These are phyloP conservation scores for Immersiporthe knoxdaviesiana DNA, from an alignment of 2,329 filamentous ascomycete species.

Conservation along the genomic window DNA sequence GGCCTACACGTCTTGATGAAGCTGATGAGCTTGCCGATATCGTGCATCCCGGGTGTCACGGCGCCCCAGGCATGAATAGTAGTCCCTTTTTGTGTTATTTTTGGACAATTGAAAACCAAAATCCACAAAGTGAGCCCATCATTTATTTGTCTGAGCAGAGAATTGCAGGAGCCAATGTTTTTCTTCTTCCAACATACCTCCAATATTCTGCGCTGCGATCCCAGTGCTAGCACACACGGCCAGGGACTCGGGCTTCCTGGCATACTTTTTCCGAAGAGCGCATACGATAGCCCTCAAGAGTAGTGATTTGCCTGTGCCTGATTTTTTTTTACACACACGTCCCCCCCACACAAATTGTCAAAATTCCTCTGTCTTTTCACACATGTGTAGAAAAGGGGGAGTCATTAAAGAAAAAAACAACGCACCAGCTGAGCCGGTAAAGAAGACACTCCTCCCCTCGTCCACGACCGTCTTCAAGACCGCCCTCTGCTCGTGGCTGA, in stretches of 20 bases:
- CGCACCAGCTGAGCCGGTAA: constrained; percentile 65
- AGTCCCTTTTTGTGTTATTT: constrained; percentile 42
- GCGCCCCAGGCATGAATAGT: constrained; percentile 76
- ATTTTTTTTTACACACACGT: neutral
- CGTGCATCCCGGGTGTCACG: constrained; percentile 73
- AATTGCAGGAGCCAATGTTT: too few species aligned
- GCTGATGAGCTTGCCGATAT: constrained; percentile 69
- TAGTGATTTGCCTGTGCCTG: constrained; percentile 76
- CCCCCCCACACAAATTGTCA: neutral
- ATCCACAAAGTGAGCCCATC: neutral
- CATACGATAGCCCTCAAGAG: constrained; percentile 72
- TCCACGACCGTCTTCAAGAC: constrained; percentile 69
- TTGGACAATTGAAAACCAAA: neutral
- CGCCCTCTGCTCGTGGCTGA: constrained; percentile 70
- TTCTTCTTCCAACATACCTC: constrained; percentile 47
- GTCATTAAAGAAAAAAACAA: too few species aligned
- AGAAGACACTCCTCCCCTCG: constrained; percentile 72
- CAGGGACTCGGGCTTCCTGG: constrained; percentile 65
- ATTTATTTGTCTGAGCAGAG: neutral
- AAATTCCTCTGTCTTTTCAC: too few species aligned
- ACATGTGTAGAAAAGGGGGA: neutral
- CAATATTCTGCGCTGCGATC: constrained; percentile 75
- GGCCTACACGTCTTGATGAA: constrained; percentile 74
- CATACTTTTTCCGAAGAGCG: constrained; percentile 64
- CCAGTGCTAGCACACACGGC: constrained; percentile 78